These are phyloP conservation scores for Tolypocladium tundrense DNA, from an alignment of 2,329 filamentous ascomycete genomes.

Conservation along the genomic window DNA sequence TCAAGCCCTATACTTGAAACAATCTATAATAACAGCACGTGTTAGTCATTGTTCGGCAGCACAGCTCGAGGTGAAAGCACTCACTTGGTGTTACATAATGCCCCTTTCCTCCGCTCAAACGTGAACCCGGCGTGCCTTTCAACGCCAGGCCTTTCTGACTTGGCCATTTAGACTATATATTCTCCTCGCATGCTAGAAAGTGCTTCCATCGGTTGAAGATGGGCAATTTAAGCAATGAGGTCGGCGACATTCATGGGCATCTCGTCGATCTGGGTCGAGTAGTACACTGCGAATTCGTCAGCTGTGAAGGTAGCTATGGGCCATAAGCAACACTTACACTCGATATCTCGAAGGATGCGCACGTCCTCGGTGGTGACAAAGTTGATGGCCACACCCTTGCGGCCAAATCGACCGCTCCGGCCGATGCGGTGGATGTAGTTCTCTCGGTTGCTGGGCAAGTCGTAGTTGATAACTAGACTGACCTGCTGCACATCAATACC, in stretches of 20 bases:
- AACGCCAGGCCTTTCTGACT: background rate
- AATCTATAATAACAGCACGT: background rate
- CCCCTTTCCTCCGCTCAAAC: constrained; percentile 4
- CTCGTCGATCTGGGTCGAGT: constrained; percentile 94
- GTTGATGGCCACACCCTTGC: constrained; percentile 99
- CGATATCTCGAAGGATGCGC: constrained; percentile 92
- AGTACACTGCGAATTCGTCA: constrained; percentile 57
- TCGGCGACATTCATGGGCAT: constrained; percentile 93
- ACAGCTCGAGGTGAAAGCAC: background rate
- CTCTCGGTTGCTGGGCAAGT: constrained; percentile 94
- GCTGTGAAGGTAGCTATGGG: constrained; percentile 5
- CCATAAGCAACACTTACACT: constrained; percentile 49
- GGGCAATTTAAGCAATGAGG: constrained; percentile 36
- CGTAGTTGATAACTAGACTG: constrained; percentile 97
- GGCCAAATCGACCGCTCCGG: constrained; percentile 86
- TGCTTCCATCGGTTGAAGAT: background rate
- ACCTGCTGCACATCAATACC: constrained; percentile 99
- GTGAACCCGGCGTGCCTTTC: background rate
- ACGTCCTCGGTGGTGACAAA: constrained; percentile 98
- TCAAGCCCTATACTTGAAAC: background rate
- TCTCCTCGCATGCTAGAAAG: background rate
- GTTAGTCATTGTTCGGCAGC: background rate
- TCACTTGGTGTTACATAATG: background rate
- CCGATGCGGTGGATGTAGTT: constrained; percentile 99
- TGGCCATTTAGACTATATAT: background rate